Base-by-base conservation (phyloP, 1,139 yeast species). In the Diutina ranongensis region DNA sequence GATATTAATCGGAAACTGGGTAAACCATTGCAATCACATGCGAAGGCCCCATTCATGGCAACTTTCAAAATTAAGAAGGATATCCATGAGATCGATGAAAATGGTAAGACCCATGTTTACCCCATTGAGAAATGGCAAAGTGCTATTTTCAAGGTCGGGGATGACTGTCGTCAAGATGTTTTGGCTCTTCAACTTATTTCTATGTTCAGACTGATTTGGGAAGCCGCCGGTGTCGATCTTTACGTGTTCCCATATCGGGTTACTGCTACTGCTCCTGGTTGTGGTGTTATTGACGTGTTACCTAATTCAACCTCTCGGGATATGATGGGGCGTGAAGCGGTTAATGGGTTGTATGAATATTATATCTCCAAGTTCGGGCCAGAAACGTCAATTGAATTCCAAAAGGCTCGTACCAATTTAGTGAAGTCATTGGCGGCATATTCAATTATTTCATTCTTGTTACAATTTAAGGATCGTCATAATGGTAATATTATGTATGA, bases 401-500 rank as follows among this genome's bases (percentile, higher is more conserved):
- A 94, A 62, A 74, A 76, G 51, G 97, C 98, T 0, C 74, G 97
- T 54, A 86, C 84, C 61, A 89, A 89, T 63, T 85, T 94, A 60
- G 87, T 92, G 50, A 87, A 88, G 62, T 87, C 97, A 1, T 71
- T 92, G 53, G 98, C 99, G 0, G 97, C 96, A 1, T 94, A 94
- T 65, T 85, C 96, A 40, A 88, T 94, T 49, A 87, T 94, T 48
- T 85, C 97, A 1, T 94, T 85, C 56, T 66, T 94, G 54, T 72
- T 94, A 49, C 98, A 92, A 60, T 88, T 94, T 69, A 94, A 94
- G 63, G 99, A 94, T 65, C 78, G 99, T 60, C 99, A 94, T 64
- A 94, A 94, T 63, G 99, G 99, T 62, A 94, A 94, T 63, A 92
- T 94, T 54, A 92, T 94, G 98, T 92, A 92, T 61, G 98, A 92